A percentile compares a stretch with the other conserved stretches of the same genome.
These are phyloP conservation scores for Carex pumila DNA, from an alignment of 176 grass and related monocot species.

Conservation along the genomic window DNA sequence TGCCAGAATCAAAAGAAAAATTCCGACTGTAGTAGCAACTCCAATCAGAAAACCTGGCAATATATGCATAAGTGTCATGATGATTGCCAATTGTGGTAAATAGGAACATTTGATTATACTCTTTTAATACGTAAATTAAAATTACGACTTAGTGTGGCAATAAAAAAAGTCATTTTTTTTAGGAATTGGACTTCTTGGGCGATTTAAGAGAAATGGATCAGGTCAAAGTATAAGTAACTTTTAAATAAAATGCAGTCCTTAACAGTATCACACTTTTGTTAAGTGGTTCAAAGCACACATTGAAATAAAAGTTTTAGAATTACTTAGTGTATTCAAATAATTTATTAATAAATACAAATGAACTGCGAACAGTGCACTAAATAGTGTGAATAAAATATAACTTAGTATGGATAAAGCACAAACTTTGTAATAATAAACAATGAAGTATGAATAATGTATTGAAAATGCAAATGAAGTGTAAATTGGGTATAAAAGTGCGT, in stretches of 20 bases:
- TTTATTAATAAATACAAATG: no score
- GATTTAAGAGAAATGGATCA: no score
- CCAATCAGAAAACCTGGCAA: background rate
- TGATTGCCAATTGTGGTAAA: background rate
- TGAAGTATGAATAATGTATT: no score
- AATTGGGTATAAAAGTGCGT: no score
- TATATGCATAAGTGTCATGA: background rate
- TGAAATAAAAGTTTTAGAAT: background rate
- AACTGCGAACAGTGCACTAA: no score
- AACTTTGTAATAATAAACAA: no score
- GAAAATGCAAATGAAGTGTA: no score
- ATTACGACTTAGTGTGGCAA: background rate
- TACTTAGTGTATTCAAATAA: background rate
- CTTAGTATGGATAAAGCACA: no score
- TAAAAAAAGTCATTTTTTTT: background rate
- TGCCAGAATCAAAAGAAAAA: conserved; percentile 3
- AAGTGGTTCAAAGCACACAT: background rate
- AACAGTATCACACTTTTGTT: background rate
- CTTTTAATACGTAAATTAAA: background rate
- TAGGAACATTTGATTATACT: background rate
- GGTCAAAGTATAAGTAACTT: no score
- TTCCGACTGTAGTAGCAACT: background rate
- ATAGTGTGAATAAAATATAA: no score
- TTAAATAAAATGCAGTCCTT: no score
- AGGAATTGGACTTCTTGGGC: no score